Evolutionary conservation across 2,329 filamentous ascomycete species (phyloP).

Genomic region (Talaromyces sp.): DNA sequence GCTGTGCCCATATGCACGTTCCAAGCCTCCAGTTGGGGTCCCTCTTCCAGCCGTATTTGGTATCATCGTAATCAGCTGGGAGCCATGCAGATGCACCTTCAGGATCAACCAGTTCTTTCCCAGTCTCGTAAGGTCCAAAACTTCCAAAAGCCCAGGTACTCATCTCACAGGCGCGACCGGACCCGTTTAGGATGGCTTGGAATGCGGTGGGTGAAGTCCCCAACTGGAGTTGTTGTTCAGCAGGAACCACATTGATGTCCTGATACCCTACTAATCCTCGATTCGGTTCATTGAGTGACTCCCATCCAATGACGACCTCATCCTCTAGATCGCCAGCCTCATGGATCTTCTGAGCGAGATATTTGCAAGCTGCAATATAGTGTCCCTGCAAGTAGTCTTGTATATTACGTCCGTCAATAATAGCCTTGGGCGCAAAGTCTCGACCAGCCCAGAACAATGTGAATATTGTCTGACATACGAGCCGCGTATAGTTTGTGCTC

Average conservation of each 20-base stretch:
- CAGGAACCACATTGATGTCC: constrained; percentile 76
- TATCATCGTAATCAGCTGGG: constrained; percentile 76
- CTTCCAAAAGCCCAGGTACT: constrained; percentile 91
- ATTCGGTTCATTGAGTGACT: constrained; percentile 94
- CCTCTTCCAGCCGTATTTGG: constrained; percentile 82
- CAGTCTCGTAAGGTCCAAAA: constrained; percentile 86
- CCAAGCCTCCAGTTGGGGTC: constrained; percentile 86
- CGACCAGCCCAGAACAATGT: constrained; percentile 88
- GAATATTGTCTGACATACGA: constrained; percentile 86
- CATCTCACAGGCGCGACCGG: constrained; percentile 83
- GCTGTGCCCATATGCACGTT: constrained; percentile 95
- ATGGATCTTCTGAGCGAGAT: constrained; percentile 78
- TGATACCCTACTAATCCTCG: constrained; percentile 78
- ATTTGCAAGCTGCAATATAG: constrained; percentile 72
- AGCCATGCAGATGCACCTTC: constrained; percentile 84
- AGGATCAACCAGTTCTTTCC: constrained; percentile 77
- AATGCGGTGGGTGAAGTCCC: constrained; percentile 90
- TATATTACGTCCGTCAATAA: constrained; percentile 92
- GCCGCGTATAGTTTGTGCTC: constrained; percentile 91
- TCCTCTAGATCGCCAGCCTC: constrained; percentile 83
- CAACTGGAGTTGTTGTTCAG: constrained; percentile 86
- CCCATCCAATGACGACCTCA: constrained; percentile 88
- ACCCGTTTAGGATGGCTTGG: constrained; percentile 89
- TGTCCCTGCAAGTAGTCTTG: constrained; percentile 91
- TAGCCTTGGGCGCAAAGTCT: constrained; percentile 92